Percentiles rank a stretch among this genome's conserved stretches.
phyloP scores from a whole-genome alignment of 306 rosid genomes.

The Vachellia pachyceras region DNA sequence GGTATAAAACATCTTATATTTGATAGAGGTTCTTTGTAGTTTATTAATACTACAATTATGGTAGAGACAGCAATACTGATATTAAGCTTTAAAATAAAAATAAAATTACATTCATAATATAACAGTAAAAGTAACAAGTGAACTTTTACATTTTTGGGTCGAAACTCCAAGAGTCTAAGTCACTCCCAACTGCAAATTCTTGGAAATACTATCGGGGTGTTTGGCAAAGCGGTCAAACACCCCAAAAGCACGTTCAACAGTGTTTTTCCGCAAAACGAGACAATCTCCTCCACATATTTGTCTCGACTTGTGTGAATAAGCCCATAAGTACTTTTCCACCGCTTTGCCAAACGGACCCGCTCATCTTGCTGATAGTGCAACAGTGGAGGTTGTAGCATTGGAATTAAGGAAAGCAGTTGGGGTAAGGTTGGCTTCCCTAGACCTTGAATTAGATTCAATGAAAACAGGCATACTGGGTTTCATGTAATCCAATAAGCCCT shows the following conservation, averaged over 20 bases:
- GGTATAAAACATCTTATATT: not conserved
- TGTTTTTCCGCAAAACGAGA: too few species aligned
- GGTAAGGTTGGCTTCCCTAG: conserved; percentile 47
- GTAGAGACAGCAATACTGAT: not conserved
- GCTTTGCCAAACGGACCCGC: too few species aligned
- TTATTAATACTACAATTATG: not conserved
- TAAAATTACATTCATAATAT: not conserved
- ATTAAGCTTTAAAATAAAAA: not conserved
- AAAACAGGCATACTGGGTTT: conserved; percentile 64
- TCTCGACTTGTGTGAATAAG: too few species aligned
- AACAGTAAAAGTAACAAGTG: not conserved
- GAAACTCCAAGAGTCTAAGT: not conserved
- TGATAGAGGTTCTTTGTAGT: not conserved
- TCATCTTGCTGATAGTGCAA: conserved; percentile 53
- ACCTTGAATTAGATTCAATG: conserved; percentile 49
- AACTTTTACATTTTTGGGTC: not conserved
- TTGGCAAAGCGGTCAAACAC: too few species aligned
- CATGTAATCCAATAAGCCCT: conserved; percentile 32
- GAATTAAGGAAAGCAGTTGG: conserved; percentile 58
- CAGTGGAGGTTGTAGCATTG: conserved; percentile 64
- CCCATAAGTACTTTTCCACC: too few species aligned
- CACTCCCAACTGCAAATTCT: not conserved
- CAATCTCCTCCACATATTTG: too few species aligned
- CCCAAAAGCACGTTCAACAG: too few species aligned
- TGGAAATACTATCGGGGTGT: conserved; percentile 11